Percentiles rank a stretch among this genome's conserved stretches.
phyloP scores from a whole-genome alignment of 1,284 basidiomycete species.

The Irpex rosettiformis region DNA sequence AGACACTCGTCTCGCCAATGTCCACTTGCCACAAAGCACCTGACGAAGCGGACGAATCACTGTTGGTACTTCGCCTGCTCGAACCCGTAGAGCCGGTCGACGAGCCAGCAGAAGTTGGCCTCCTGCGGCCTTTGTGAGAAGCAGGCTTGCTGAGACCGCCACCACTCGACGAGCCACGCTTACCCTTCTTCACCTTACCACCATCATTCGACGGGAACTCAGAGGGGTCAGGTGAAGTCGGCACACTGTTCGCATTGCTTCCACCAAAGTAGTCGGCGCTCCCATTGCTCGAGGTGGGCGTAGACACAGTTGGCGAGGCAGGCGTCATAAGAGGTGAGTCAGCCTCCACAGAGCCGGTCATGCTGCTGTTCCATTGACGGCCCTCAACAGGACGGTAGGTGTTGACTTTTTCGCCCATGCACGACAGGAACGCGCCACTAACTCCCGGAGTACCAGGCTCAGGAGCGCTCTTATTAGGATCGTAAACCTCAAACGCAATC shows the following conservation, averaged over 20 bases:
- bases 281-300: slow-evolving; percentile 48
- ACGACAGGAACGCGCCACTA: slow-evolving; percentile 79
- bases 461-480: slow-evolving; percentile 60
- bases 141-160: slow-evolving; percentile 55
- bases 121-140: slow-evolving; percentile 58
- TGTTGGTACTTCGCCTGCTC: slow-evolving; percentile 56
- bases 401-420: slow-evolving; percentile 81
- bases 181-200: slow-evolving; percentile 73
- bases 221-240: slow-evolving; percentile 64
- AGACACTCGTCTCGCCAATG: slow-evolving; percentile 86
- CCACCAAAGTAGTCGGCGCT: slow-evolving; percentile 61
- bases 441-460: slow-evolving; percentile 70
- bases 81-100: slow-evolving; percentile 66
- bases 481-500: slow-evolving; percentile 88
- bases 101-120: slow-evolving; percentile 73
- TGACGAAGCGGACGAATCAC: slow-evolving; percentile 64
- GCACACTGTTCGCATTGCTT: slow-evolving; percentile 51
- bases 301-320: slow-evolving; percentile 63
- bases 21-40: slow-evolving; percentile 85
- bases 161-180: slow-evolving; percentile 72
- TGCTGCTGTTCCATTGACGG: slow-evolving; percentile 50
- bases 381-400: slow-evolving; percentile 84
- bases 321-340: slow-evolving; percentile 60
- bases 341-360: slow-evolving; percentile 38
- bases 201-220: slow-evolving; percentile 77